Base-by-base conservation (phyloP, 2,329 filamentous ascomycete species). In the Dactylella cylindrospora region DNA sequence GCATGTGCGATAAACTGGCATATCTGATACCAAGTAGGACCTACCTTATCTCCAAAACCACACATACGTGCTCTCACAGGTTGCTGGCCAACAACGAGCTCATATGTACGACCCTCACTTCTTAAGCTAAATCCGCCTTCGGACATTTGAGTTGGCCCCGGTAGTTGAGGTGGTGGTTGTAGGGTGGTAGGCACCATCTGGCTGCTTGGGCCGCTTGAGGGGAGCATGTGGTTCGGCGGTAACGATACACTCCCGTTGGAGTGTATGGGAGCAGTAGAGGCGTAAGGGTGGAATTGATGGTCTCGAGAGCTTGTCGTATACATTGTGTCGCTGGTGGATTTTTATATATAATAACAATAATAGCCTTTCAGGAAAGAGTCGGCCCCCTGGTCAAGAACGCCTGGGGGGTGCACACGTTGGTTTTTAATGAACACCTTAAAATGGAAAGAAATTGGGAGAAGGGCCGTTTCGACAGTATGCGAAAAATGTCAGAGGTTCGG, bases 31-130 rank as follows among this genome's bases (percentile, higher is more conserved):
- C 5, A 39, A 66, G 55, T 45, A 25, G 36, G 40, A 39, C 76
- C 53, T 75, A 93, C 88, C 80, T 97, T 98, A 77, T 98, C 93
- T 65, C 93, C 93, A 75, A 97, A 98, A 5, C 93, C 93, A 76
- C 93, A 98, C 93, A 97, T 97, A 64, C 93, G 87, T 67, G 93
- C 93, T 69, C 93, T 84, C 69, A 88, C 80, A 44, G 93, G 93
- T 73, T 97, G 90, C 76, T 98, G 93, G 67, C 88, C 84, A 61
- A 96, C 88, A 67, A 84, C 78, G 44, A 95, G 79, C 64, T 84
- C 86, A 73, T 73, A 77, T 35, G 73, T 73, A 23, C 74, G 73
- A 36, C 74, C 74, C 20, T 76, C 73, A 43, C 72, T 74, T 32
- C 73, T 41, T 10, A 49, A 61, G 41, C 55, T 61, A 22, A 53